Evolutionary conservation across 495 filamentous ascomycete genomes (phyloP), one percentile per base, ranked within the genome.

Genomic region (Penicillium fimorum): DNA sequence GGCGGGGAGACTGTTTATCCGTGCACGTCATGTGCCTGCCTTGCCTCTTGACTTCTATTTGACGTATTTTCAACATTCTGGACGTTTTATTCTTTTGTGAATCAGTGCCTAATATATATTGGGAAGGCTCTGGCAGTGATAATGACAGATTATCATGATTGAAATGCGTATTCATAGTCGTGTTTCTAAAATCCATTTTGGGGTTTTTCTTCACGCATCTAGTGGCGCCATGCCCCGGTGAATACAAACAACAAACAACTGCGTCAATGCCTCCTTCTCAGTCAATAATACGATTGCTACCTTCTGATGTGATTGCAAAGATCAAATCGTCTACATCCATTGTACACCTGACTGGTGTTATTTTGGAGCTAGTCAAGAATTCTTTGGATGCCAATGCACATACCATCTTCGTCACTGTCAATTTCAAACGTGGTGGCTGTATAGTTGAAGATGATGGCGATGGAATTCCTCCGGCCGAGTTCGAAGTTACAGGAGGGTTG

Each of bases 371-470:
- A n/a, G 58, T 93, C 8, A 83, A 89, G 63, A 98, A 98, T 70
- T 83, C 91, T 1, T 78, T 98, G 20, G 94, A 98, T 74, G 90
- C 92, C 18, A 72, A 76, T 20, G 86, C 93, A 17, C 83, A 76
- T 37, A 89, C 83, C 53, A 72, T 97, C 47, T 82, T 81, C 29
- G 75, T 96, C 58, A 82, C 77, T 15, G 79, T 96, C 15, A 89
- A 97, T 69, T 90, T 90, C 57, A 63, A 68, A 32, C 85, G 88
- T 15, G 93, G 93, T 12, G 82, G 83, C 52, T 96, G 92, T 70
- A 79, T 84, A 0, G 83, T 97, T 15, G 91, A 96, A 70, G 94
- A 98, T 68, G 82, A 97, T 75, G 94, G 94, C 2, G 46, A 79
- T 48, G 94, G 94, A 0, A 95, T 98, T 50, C 68, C 72, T 12